Conservation (phyloP, 768 basidiomycete genomes). For the Albatrellus ellisii region DNA sequence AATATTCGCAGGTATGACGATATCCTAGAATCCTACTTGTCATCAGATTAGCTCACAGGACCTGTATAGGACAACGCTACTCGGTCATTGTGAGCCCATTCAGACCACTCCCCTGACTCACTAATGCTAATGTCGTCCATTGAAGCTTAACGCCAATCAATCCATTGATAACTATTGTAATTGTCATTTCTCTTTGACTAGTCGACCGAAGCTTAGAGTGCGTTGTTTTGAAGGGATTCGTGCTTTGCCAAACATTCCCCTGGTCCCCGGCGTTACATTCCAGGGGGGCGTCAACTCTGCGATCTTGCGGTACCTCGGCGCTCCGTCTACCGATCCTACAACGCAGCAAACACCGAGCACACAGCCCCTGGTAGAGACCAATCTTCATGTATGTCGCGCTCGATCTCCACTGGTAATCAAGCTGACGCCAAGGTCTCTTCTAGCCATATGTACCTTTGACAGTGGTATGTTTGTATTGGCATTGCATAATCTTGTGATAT, state of each 20-base stretch:
- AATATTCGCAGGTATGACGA: conserved; percentile 18
- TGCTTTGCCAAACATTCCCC: conserved; percentile 1
- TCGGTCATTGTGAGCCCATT: conserved; percentile 3
- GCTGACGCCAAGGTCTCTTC: no score
- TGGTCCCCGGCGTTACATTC: background rate
- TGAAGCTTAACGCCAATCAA: conserved; percentile 21
- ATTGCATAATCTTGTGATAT: background rate
- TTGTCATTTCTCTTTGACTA: background rate
- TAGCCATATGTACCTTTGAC: background rate
- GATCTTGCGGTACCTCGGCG: conserved; percentile 28
- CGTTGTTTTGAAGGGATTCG: background rate
- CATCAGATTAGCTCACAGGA: background rate
- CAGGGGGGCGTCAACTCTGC: conserved; percentile 20
- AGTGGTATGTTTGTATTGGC: background rate
- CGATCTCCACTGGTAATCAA: background rate
- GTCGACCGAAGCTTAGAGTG: background rate
- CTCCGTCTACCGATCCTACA: conserved; percentile 23
- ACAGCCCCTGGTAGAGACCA: background rate
- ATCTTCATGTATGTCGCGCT: background rate
- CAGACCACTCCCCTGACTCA: background rate
- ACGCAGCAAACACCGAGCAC: conserved; percentile 11
- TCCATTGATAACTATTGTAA: conserved; percentile 28
- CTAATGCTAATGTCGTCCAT: background rate
- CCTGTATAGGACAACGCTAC: background rate
- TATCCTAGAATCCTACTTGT: background rate